These are phyloP conservation scores for Dipodascopsis uninucleata DNA, from an alignment of 805 yeast species.

Conservation along the genomic window DNA sequence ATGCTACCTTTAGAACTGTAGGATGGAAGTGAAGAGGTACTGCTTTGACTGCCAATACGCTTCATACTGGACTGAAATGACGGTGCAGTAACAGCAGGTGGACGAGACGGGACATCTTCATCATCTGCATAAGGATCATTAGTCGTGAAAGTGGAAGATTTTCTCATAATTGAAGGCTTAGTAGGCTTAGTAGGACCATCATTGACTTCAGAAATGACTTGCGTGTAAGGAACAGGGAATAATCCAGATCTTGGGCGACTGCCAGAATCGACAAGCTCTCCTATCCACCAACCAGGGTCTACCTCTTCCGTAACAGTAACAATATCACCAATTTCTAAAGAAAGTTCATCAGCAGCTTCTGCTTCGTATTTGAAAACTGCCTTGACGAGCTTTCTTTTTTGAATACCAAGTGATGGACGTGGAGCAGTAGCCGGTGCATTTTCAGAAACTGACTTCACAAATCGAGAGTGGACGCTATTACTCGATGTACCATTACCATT, in stretches of 20 bases:
- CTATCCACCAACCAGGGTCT: constrained; percentile 30
- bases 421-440: constrained; percentile 24
- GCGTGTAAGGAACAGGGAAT: constrained; percentile 29
- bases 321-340: constrained; percentile 27
- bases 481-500: too few species aligned
- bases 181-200: constrained; percentile 17
- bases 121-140: constrained; percentile 7
- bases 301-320: constrained; percentile 26
- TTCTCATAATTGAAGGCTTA: constrained; percentile 12
- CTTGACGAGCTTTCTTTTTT: constrained; percentile 23
- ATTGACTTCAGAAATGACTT: constrained; percentile 24
- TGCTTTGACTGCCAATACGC: constrained; percentile 14
- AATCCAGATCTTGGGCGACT: constrained; percentile 19
- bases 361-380: constrained; percentile 26
- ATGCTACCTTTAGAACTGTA: not conserved
- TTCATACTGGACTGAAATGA: constrained; percentile 26
- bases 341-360: constrained; percentile 28
- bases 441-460: constrained; percentile 21
- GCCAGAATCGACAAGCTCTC: constrained; percentile 20
- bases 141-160: constrained; percentile 7
- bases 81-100: constrained; percentile 11
- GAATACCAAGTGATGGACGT: constrained; percentile 13
- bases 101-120: constrained; percentile 2
- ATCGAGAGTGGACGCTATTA: constrained; percentile 20
- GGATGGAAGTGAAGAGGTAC: not conserved